These are phyloP conservation scores for Helichrysum umbraculigerum DNA, from an alignment of 129 eudicot species.

Conservation along the genomic window DNA sequence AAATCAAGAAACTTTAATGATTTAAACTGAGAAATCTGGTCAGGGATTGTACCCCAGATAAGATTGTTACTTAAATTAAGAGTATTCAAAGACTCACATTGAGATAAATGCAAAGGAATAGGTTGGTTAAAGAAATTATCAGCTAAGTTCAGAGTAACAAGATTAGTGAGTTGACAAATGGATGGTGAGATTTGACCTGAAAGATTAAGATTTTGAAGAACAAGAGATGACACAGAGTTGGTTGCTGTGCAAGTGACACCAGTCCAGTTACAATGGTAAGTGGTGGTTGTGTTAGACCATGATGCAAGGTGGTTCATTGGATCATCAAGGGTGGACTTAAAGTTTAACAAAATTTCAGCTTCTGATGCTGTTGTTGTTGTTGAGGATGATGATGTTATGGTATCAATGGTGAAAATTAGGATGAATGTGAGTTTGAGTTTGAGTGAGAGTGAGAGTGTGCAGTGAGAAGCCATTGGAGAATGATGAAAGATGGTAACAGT, in stretches of 20 bases:
- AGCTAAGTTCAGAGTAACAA: slow-evolving; percentile 65
- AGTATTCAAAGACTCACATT: slow-evolving; percentile 59
- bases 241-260: slow-evolving; percentile 65
- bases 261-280: slow-evolving; percentile 84
- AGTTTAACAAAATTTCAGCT: slow-evolving; percentile 65
- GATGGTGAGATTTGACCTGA: slow-evolving; percentile 86
- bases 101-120: slow-evolving; percentile 84
- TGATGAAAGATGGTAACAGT: neutral
- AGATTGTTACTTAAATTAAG: slow-evolving; percentile 78
- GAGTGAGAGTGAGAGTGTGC: slow-evolving; percentile 33
- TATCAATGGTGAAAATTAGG: slow-evolving; percentile 29
- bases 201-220: slow-evolving; percentile 71
- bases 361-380: slow-evolving; percentile 45
- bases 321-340: slow-evolving; percentile 75
- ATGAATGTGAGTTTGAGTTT: slow-evolving; percentile 33
- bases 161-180: slow-evolving; percentile 52
- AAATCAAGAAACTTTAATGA: slow-evolving; percentile 73
- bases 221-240: slow-evolving; percentile 49
- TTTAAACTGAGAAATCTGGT: slow-evolving; percentile 75
- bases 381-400: slow-evolving; percentile 14
- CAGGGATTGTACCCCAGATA: slow-evolving; percentile 95
- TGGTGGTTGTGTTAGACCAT: slow-evolving; percentile 72
- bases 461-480: slow-evolving; percentile 60
- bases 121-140: slow-evolving; percentile 80
- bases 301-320: slow-evolving; percentile 57